Percentiles rank a stretch among this genome's conserved stretches.
These are phyloP conservation scores for Curvularia eragrostidis DNA, from an alignment of 2,329 filamentous ascomycete species.

Conservation along the genomic window DNA sequence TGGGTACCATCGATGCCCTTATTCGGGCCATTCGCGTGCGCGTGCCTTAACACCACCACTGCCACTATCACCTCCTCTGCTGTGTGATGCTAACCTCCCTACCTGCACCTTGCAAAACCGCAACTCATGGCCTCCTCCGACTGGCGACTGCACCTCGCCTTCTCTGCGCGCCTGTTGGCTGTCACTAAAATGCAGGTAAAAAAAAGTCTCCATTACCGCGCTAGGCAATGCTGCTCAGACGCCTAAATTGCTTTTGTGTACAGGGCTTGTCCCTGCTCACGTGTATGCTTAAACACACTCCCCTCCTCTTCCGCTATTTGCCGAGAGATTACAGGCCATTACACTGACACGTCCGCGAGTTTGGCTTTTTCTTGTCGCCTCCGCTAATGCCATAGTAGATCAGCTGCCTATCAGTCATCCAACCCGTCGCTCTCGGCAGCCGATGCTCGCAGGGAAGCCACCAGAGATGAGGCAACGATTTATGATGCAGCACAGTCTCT, in stretches of 20 bases:
- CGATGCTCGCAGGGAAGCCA: conserved; percentile 65
- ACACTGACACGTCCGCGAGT: not conserved
- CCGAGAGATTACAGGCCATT: not conserved
- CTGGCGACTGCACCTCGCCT: conserved; percentile 53
- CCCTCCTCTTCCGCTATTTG: conserved; percentile 4
- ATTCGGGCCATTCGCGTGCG: conserved; percentile 11
- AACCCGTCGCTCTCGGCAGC: conserved; percentile 54
- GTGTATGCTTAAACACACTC: conserved; percentile 6
- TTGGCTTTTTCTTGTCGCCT: not conserved
- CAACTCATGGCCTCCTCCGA: conserved; percentile 36
- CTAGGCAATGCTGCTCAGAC: conserved; percentile 11
- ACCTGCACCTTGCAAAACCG: not conserved
- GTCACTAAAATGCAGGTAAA: conserved; percentile 59
- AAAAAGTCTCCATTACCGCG: conserved; percentile 17
- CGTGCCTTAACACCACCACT: conserved; percentile 10
- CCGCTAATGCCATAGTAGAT: conserved; percentile 47
- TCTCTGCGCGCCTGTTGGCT: conserved; percentile 54
- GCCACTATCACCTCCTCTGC: not conserved
- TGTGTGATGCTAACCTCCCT: conserved; percentile 3
- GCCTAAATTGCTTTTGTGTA: not conserved
- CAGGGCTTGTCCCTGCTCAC: conserved; percentile 7
- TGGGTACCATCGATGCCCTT: conserved; percentile 13
- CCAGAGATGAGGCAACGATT: conserved; percentile 69
- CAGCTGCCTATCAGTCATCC: conserved; percentile 56
- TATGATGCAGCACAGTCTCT: conserved; percentile 64